phyloP scores from a whole-genome alignment of 176 grass and related monocot species.

The Dactylis glomerata region DNA sequence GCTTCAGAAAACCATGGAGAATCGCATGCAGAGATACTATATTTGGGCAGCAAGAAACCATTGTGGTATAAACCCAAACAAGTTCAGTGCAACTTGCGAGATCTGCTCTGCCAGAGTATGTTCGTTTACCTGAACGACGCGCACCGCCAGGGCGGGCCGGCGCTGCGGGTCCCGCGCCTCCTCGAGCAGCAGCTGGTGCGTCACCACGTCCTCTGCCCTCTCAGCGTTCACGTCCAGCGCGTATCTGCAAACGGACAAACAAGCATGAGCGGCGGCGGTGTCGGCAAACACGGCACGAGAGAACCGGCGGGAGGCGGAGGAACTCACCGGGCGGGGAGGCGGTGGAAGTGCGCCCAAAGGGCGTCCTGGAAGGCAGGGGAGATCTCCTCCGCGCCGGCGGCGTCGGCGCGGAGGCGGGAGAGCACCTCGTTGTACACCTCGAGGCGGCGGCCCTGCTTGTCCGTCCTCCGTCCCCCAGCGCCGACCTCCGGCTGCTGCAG shows the following conservation, averaged over 20 bases:
- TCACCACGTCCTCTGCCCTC: conserved; percentile 67
- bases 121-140: conserved; percentile 20
- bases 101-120: not conserved
- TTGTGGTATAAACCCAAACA: not conserved
- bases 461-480: not conserved
- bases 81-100: not conserved
- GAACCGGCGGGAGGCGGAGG: not conserved
- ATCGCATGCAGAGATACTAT: not conserved
- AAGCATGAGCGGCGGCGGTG: not conserved
- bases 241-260: conserved; percentile 32
- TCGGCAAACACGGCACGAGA: too few relatives aligned
- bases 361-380: conserved; percentile 53
- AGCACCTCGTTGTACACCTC: conserved; percentile 73
- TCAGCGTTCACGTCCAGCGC: conserved; percentile 69
- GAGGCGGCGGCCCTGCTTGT: conserved; percentile 47
- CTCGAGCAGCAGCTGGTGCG: conserved; percentile 62
- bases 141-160: conserved; percentile 44
- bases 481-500: conserved; percentile 29
- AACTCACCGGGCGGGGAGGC: conserved; percentile 66
- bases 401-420: conserved; percentile 22
- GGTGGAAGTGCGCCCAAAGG: conserved; percentile 83
- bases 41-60: not conserved
- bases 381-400: conserved; percentile 13
- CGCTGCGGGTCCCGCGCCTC: conserved; percentile 41
- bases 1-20: not conserved